These are phyloP conservation scores for Chenopodium suecicum DNA, from an alignment of 148 eudicot genomes.

Conservation along the genomic window DNA sequence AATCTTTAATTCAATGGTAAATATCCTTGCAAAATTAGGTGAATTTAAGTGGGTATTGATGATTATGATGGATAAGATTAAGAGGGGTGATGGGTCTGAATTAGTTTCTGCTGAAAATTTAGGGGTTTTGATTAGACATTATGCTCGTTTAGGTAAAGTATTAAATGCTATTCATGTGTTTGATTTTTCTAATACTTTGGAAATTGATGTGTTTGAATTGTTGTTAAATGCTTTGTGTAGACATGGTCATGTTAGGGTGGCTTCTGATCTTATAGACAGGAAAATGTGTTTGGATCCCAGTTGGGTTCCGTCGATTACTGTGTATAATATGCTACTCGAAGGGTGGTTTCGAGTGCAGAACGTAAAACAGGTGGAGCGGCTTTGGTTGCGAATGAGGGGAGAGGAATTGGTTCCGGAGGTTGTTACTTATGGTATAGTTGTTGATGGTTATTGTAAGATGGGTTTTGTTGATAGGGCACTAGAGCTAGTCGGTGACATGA, in stretches of 20 bases:
- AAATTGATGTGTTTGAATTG: conserved; percentile 44
- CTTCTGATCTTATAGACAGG: conserved; percentile 47
- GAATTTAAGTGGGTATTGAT: conserved; percentile 60
- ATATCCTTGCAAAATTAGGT: conserved; percentile 55
- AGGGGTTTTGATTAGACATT: conserved; percentile 58
- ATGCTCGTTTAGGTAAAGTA: conserved; percentile 58
- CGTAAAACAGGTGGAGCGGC: conserved; percentile 39
- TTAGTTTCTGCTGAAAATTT: conserved; percentile 46
- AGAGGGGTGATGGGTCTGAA: conserved; percentile 33
- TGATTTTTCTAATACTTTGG: conserved; percentile 47
- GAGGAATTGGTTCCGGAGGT: conserved; percentile 45
- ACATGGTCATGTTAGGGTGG: conserved; percentile 60
- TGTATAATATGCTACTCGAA: conserved; percentile 55
- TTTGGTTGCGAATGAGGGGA: conserved; percentile 54
- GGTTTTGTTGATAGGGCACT: conserved; percentile 56
- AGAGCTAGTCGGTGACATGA: conserved; percentile 62
- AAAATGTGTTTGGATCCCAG: conserved; percentile 33
- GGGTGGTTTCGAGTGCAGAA: conserved; percentile 63
- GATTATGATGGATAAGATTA: conserved; percentile 37
- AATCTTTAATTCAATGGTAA: conserved; percentile 57
- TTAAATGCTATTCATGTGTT: conserved; percentile 44
- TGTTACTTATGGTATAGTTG: conserved; percentile 60
- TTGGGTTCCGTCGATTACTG: conserved; percentile 54
- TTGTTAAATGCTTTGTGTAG: conserved; percentile 68
- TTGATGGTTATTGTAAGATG: conserved; percentile 69